Evolutionary conservation across 2,329 filamentous ascomycete species (phyloP), one percentile per base, ranked within the genome.

Genomic region (Fonsecaea nubica): DNA sequence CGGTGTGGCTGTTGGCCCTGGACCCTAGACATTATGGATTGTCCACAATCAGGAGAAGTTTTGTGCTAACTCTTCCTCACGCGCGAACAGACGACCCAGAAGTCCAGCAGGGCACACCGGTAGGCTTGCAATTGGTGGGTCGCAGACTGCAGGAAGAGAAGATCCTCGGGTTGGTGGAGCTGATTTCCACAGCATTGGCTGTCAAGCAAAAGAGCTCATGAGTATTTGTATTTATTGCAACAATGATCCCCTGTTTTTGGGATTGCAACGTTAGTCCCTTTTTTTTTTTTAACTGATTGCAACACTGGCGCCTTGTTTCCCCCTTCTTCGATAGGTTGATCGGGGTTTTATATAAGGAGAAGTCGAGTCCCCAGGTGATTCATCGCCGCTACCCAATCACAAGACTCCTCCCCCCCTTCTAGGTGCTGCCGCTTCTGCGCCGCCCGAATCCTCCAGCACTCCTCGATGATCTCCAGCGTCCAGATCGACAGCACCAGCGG

Each of bases 351-450:
- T 40, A 40, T 1, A 40, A 40, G 38, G 2, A 40, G 38, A 2
- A 40, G 38, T 15, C 38, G 38, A 1, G 38, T 40, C 10, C 38
- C 38, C 38, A 40, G 38, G 3, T 40, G 38, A 13, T 40, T 40
- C 38, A 40, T 40, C 1, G 38, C 38, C 2, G 38, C 15, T 4
- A 40, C 38, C 38, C 38, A 40, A 40, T 13, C 15, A 40, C 38
- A 40, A 4, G 38, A 40, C 12, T 40, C 38, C 15, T 40, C 38
- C 10, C 38, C 38, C 80, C 80, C 18, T 25, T 25, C 25, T 2
- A 25, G 25, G 25, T 25, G 25, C 25, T 25, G 25, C 25, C 25
- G 25, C 82, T 21, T 61, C 67, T 60, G 58, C 42, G 40, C 35
- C 3, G 58, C 58, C 32, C 58, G 58, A 52, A 13, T 60, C 25